Evolutionary conservation across 495 filamentous ascomycete species (phyloP).

Genomic region (Venustampulla echinocandica): DNA sequence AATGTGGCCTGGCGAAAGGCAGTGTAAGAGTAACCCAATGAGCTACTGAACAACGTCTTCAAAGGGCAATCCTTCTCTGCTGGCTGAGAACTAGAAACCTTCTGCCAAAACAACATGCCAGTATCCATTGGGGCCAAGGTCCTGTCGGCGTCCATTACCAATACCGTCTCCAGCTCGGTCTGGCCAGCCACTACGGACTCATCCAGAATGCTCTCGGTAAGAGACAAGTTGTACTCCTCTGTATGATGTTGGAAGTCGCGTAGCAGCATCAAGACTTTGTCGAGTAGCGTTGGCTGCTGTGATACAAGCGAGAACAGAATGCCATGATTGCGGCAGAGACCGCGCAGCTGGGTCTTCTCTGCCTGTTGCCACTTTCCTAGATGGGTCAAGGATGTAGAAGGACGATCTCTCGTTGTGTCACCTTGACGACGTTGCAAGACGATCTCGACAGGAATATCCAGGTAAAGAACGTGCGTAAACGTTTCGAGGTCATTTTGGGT

Average conservation of each 20-base stretch:
- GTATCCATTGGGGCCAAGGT: constrained; percentile 49
- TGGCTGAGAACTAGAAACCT: constrained; percentile 8
- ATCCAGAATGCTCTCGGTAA: constrained; percentile 33
- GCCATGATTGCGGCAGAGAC: constrained; percentile 36
- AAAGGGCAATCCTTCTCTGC: constrained; percentile 25
- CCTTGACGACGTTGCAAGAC: constrained; percentile 28
- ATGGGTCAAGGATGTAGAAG: constrained; percentile 29
- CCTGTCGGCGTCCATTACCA: constrained; percentile 52
- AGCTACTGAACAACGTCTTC: constrained; percentile 40
- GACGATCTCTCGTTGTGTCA: constrained; percentile 35
- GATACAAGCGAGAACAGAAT: constrained; percentile 29
- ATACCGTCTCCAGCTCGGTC: constrained; percentile 31
- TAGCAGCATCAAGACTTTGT: constrained; percentile 26
- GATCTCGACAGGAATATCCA: constrained; percentile 35
- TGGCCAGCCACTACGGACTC: constrained; percentile 22
- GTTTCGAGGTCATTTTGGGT: constrained; percentile 39
- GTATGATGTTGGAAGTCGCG: constrained; percentile 34
- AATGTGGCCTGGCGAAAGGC: constrained; percentile 50
- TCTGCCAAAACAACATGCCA: constrained; percentile 45
- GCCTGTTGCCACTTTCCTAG: constrained; percentile 43
- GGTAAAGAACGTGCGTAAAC: constrained; percentile 56
- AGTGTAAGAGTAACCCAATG: constrained; percentile 43
- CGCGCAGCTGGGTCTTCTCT: constrained; percentile 41
- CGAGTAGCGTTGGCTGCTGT: constrained; percentile 5
- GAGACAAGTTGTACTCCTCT: constrained; percentile 32